These are phyloP conservation scores for Xylaria cubensis DNA, from an alignment of 495 filamentous ascomycete genomes.

Conservation along the genomic window DNA sequence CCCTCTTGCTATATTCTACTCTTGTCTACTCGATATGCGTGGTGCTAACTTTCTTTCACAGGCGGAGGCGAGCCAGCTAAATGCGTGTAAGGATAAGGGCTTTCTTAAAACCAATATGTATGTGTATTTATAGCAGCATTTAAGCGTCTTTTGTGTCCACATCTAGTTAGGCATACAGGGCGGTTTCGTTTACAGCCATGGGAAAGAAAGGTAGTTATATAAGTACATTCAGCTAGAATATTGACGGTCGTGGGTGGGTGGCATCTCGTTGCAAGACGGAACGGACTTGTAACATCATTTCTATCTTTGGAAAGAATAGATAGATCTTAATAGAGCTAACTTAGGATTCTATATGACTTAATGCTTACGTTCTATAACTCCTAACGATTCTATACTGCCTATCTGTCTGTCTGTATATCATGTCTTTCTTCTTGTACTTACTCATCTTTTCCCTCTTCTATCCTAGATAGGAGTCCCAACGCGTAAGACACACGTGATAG, in stretches of 20 bases:
- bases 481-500: not conserved
- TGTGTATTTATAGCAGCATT: constrained; percentile 31
- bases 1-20: not conserved
- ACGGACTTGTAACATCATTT: not conserved
- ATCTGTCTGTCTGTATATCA: not conserved
- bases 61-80: constrained; percentile 41
- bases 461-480: not conserved
- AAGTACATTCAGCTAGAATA: not conserved
- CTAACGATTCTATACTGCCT: no score
- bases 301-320: not conserved
- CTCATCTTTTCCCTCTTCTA: not conserved
- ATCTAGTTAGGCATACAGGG: not conserved
- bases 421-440: no score
- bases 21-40: not conserved
- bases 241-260: not conserved
- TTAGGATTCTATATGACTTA: not conserved
- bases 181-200: not conserved
- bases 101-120: not conserved
- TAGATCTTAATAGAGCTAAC: not conserved
- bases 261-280: not conserved
- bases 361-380: not conserved
- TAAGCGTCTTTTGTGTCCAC: not conserved
- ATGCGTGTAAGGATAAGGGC: constrained; percentile 35
- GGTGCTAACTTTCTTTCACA: constrained; percentile 22
- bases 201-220: constrained; percentile 7